Percentiles rank a stretch among this genome's conserved stretches.
Evolutionary conservation across 2,329 filamentous ascomycete species (phyloP).

Genomic region (Tolypocladium paradoxum): DNA sequence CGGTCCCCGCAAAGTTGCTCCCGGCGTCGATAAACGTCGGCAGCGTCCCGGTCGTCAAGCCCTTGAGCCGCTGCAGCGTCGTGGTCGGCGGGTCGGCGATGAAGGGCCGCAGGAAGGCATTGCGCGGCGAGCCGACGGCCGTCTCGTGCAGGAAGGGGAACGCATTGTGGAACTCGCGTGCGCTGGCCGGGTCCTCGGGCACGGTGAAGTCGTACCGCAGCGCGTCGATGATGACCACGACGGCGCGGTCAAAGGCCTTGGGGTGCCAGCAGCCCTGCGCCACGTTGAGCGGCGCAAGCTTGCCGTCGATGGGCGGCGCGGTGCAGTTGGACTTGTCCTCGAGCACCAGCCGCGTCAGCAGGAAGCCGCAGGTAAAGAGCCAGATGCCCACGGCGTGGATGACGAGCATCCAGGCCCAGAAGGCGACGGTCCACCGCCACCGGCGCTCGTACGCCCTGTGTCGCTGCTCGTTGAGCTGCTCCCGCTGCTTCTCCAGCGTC

Average conservation of each 20-base stretch:
- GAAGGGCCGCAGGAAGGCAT: constrained; percentile 86
- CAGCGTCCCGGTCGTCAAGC: constrained; percentile 85
- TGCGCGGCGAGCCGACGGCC: constrained; percentile 59
- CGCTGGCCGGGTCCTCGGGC: constrained; percentile 40
- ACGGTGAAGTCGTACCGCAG: constrained; percentile 95
- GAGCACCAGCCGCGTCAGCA: constrained; percentile 75
- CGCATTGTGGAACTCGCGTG: constrained; percentile 66
- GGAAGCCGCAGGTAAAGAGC: constrained; percentile 90
- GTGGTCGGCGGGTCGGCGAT: constrained; percentile 95
- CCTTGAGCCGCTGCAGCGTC: constrained; percentile 85
- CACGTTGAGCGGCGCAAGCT: constrained; percentile 27
- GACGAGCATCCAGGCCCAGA: constrained; percentile 59
- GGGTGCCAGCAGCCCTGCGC: constrained; percentile 87
- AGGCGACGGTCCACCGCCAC: constrained; percentile 49
- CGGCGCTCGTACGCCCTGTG: constrained; percentile 39
- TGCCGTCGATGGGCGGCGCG: constrained; percentile 51
- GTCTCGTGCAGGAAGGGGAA: constrained; percentile 81
- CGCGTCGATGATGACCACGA: constrained; percentile 85
- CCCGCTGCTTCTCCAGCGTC: constrained; percentile 32
- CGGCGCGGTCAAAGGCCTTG: constrained; percentile 82
- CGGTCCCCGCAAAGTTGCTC: constrained; percentile 89
- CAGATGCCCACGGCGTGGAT: constrained; percentile 75
- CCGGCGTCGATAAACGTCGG: constrained; percentile 92
- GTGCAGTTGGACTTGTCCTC: constrained; percentile 65
- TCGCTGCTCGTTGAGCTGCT: constrained; percentile 35